These are phyloP conservation scores for Vinca major DNA, from an alignment of 305 asterid species.

Conservation along the genomic window DNA sequence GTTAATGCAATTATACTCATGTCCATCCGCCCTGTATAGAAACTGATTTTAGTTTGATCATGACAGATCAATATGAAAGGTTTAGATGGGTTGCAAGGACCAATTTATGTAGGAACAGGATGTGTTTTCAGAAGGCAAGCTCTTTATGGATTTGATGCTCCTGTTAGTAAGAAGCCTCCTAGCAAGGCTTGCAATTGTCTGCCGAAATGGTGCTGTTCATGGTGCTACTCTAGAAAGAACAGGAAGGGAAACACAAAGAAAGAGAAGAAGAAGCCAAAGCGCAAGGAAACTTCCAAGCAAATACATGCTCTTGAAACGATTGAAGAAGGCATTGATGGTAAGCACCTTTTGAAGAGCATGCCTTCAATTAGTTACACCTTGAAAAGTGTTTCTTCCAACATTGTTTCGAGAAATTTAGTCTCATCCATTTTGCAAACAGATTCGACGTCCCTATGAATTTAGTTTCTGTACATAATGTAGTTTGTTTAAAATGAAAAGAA, in stretches of 20 bases:
- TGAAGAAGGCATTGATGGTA: slow-evolving; percentile 71
- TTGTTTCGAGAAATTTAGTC: too few relatives aligned
- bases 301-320: slow-evolving; percentile 80
- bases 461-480: neutral
- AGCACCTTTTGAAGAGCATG: neutral
- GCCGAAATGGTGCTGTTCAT: slow-evolving; percentile 69
- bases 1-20: slow-evolving; percentile 8
- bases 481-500: neutral
- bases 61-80: slow-evolving; percentile 89
- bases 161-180: slow-evolving; percentile 55
- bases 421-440: neutral
- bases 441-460: neutral
- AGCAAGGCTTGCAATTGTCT: slow-evolving; percentile 85
- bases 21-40: slow-evolving; percentile 2
- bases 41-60: slow-evolving; percentile 18
- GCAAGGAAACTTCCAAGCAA: slow-evolving; percentile 75
- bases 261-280: slow-evolving; percentile 47
- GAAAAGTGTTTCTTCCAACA: neutral
- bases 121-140: slow-evolving; percentile 86
- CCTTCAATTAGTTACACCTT: neutral
- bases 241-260: slow-evolving; percentile 48
- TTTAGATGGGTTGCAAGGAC: slow-evolving; percentile 90
- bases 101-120: slow-evolving; percentile 84
- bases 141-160: slow-evolving; percentile 71
- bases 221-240: slow-evolving; percentile 47